Evolutionary conservation across 805 yeast genomes (phyloP), one percentile per base, ranked within the genome.

Genomic region (Nakazawaea ernobii): DNA sequence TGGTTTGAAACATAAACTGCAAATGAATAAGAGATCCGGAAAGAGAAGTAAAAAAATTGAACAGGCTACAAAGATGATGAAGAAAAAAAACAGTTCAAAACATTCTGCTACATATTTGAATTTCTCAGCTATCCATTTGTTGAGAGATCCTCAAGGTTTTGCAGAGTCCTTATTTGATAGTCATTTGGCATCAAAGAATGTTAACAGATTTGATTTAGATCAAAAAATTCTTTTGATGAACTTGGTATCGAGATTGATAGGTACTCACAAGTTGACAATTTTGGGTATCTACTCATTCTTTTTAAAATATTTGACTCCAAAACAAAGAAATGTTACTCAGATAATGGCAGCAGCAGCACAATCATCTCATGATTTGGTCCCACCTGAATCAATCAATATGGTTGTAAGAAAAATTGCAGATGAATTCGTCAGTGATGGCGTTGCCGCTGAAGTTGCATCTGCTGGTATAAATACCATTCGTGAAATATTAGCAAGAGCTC

Each of bases 381-480:
- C 99, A 26, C 99, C 99, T 6, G 99, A 94, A 63, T 80, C 82
- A 13, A 77, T 94, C 51, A 71, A 76, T 39, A 83, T 84, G 43
- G 81, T 94, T 55, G 83, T 94, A 8, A 79, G 96, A 49, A 94
- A 92, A 61, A 82, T 94, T 54, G 98, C 99, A 1, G 95, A 94
- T 67, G 99, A 94, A 67, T 94, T 94, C 59, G 97, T 94, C 26
- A 86, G 96, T 55, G 98, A 94, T 61, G 99, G 99, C 74, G 99
- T 94, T 35, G 90, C 97, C 13, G 82, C 96, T 32, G 97, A 94
- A 67, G 99, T 91, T 46, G 97, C 97, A 5, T 90, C 97, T 45
- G 98, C 98, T 4, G 99, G 99, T 59, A 75, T 94, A 55, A 94
- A 94, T 66, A 87, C 98, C 3, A 92, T 92, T 50, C 76, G 98